Base-by-base conservation (phyloP, 768 basidiomycete species). In the Lepiota brunneoincarnata region DNA sequence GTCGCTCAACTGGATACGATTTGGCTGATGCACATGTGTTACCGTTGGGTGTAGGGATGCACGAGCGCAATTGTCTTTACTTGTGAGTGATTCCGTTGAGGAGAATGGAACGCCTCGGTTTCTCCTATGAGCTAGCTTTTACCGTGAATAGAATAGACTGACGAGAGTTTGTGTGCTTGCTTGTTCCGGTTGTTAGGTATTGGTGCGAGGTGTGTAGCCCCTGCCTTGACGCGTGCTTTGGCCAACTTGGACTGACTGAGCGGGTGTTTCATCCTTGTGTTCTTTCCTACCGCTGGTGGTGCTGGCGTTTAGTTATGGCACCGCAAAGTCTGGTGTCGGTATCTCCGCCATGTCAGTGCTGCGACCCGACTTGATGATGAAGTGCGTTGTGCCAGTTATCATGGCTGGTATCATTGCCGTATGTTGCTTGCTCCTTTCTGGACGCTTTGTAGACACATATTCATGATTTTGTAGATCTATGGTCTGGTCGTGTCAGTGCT, bases 341-440 rank as follows among this genome's bases (percentile, higher is more conserved):
- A 93, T 97, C 61, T 89, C 93, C 53, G 95, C 97, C 61, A 98
- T 97, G 97, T 93, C 95, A 52, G 92, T 96, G 62, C 85, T 97
- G 55, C 86, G 94, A 59, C 96, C 95, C 48, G 95, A 96, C 79
- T 79, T 88, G 64, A 95, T 98, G 91, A 96, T 98, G 91, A 93
- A 88, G 79, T 95, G 90, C 83, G 87, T 90, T 60, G 85, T 98
- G 49, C 95, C 95, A 42, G 94, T 98, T 70, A 89, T 99, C 74
- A 98, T 98, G 96, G 96, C 96, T 80, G 96, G 96, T 93, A 98
- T 98, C 77, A 97, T 98, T 75, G 96, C 91, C 70, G 96, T 98
- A 62, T 61, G 93, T 86, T 31, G 38, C 26, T 36, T 23, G 20
- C 38, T 57, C 3, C 41, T 15, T 47, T 46, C 47, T 40, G 58